A percentile compares a stretch with the other conserved stretches of the same genome.
phyloP scores from a whole-genome alignment of 2,329 filamentous ascomycete species.

The Paraphoma chrysanthemicola region DNA sequence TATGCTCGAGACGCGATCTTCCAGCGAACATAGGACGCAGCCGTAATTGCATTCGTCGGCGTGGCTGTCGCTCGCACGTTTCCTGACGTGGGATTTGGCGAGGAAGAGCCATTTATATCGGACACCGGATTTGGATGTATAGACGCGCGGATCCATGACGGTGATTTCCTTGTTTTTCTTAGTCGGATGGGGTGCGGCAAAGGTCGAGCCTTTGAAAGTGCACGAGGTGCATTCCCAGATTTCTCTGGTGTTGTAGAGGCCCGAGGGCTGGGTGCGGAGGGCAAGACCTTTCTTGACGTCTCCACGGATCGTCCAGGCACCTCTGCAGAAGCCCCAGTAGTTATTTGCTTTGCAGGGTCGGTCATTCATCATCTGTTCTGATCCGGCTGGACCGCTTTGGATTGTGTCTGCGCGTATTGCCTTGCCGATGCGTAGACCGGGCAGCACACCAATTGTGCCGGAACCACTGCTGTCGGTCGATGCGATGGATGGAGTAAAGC shows the following conservation, averaged over 20 bases:
- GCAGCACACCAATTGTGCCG: conserved; percentile 17
- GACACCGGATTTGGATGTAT: background rate
- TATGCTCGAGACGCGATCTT: conserved; percentile 40
- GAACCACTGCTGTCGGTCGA: conserved; percentile 26
- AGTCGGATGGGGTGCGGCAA: conserved; percentile 24
- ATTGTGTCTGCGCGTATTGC: conserved; percentile 27
- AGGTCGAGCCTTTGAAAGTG: conserved; percentile 41
- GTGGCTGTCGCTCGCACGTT: conserved; percentile 11
- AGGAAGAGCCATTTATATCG: conserved; percentile 31
- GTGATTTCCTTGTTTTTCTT: conserved; percentile 38
- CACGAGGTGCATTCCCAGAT: conserved; percentile 46
- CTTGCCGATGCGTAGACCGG: conserved; percentile 9
- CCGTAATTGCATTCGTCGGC: conserved; percentile 39
- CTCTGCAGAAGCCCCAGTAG: conserved; percentile 53
- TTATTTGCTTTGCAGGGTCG: conserved; percentile 49
- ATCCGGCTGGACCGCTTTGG: conserved; percentile 17
- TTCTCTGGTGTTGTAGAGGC: conserved; percentile 43
- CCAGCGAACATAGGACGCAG: conserved; percentile 44
- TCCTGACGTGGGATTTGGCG: conserved; percentile 44
- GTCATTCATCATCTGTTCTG: conserved; percentile 40
- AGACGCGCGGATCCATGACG: conserved; percentile 37
- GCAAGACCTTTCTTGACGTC: conserved; percentile 41
- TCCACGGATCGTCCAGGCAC: conserved; percentile 46
- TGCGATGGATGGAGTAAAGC: conserved; percentile 18
- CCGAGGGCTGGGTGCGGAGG: conserved; percentile 38